Conservation (phyloP, 2,329 filamentous ascomycete species). For the Sporothrix variecibatus region DNA sequence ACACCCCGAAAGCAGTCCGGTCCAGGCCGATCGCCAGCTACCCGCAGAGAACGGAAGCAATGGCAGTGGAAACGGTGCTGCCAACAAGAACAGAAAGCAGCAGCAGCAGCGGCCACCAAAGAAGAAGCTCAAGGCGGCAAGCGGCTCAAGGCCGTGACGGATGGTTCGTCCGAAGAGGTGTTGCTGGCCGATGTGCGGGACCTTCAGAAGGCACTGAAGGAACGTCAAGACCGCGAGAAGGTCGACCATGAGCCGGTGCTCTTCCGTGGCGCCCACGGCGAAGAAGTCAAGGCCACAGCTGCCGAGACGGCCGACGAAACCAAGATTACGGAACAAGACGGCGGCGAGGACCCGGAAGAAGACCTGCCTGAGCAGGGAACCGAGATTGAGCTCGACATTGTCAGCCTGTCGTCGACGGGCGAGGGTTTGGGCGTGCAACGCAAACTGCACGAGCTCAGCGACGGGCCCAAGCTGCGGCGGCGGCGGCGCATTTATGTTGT, state of each 20-base stretch:
- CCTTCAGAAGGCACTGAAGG: slow-evolving; percentile 50
- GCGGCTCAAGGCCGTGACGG: slow-evolving; percentile 55
- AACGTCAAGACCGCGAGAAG: slow-evolving; percentile 34
- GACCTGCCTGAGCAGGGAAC: slow-evolving; percentile 65
- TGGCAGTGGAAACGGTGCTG: slow-evolving; percentile 12
- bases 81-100: not conserved
- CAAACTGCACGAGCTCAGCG: not conserved
- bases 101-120: slow-evolving; percentile 29
- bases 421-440: slow-evolving; percentile 76
- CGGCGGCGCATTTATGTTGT: slow-evolving; percentile 72
- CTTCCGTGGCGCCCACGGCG: slow-evolving; percentile 26
- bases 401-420: slow-evolving; percentile 84
- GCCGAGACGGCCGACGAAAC: slow-evolving; percentile 10
- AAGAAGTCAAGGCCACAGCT: slow-evolving; percentile 8
- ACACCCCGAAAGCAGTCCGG: slow-evolving; percentile 22
- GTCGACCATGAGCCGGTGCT: slow-evolving; percentile 29
- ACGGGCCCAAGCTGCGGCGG: slow-evolving; percentile 46
- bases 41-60: slow-evolving; percentile 23
- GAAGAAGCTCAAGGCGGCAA: slow-evolving; percentile 60
- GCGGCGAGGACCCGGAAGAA: slow-evolving; percentile 28
- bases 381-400: slow-evolving; percentile 80
- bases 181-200: slow-evolving; percentile 63
- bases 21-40: not conserved
- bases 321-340: slow-evolving; percentile 28
- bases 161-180: slow-evolving; percentile 67